These are phyloP conservation scores for Alternaria rosae DNA, from an alignment of 2,329 filamentous ascomycete species.

Conservation along the genomic window DNA sequence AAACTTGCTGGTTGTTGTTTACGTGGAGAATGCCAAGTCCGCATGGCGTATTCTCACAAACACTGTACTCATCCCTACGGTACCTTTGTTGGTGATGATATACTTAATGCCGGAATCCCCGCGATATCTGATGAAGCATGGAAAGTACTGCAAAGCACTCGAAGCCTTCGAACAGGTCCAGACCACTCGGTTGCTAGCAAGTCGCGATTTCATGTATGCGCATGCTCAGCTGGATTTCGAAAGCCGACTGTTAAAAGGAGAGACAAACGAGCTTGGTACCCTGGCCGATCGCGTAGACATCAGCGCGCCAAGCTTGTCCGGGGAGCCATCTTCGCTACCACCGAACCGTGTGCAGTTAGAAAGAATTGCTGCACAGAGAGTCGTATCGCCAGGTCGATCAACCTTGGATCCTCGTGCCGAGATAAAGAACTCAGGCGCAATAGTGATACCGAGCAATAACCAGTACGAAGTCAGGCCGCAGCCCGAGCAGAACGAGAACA, in stretches of 20 bases:
- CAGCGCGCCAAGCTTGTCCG: background rate
- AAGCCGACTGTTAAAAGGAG: constrained; percentile 22
- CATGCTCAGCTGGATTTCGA: constrained; percentile 34
- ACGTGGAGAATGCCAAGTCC: constrained; percentile 2
- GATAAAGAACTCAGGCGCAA: background rate
- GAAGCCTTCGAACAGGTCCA: constrained; percentile 28
- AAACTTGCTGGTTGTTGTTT: constrained; percentile 25
- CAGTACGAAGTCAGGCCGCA: background rate
- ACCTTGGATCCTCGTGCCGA: background rate
- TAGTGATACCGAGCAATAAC: fast-evolving
- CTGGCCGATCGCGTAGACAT: constrained; percentile 19
- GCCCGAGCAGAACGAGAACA: background rate
- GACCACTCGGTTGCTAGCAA: constrained; percentile 25
- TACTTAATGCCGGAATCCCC: constrained; percentile 32
- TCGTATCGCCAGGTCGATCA: background rate
- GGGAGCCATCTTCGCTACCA: background rate
- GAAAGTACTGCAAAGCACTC: constrained; percentile 25
- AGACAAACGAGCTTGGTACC: constrained; percentile 15
- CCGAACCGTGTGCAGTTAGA: background rate
- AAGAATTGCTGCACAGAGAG: background rate
- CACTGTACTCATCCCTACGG: constrained; percentile 27
- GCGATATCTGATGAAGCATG: constrained; percentile 33
- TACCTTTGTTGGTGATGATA: constrained; percentile 29
- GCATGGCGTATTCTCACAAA: constrained; percentile 31
- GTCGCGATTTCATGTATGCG: constrained; percentile 33